Conservation (phyloP, 768 basidiomycete species). For the Nidularia sp. region DNA sequence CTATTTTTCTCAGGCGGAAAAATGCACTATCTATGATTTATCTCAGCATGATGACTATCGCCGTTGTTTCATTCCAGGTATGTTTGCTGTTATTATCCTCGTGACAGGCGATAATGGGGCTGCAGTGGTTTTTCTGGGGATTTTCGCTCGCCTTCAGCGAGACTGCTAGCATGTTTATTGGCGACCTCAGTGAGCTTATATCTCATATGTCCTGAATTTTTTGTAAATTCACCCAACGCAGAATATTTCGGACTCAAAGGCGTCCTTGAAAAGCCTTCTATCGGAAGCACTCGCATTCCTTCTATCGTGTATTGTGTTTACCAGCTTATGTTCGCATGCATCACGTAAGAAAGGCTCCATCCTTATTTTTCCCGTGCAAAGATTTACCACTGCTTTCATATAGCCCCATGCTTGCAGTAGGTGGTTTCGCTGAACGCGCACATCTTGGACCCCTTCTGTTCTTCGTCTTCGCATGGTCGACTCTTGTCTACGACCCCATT, state of each 20-base stretch:
- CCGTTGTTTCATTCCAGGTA: slow-evolving; percentile 83
- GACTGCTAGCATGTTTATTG: slow-evolving; percentile 69
- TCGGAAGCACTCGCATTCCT: slow-evolving; percentile 69
- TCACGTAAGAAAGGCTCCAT: slow-evolving; percentile 51
- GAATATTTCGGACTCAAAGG: slow-evolving; percentile 81
- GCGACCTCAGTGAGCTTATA: slow-evolving; percentile 62
- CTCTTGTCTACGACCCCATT: slow-evolving; percentile 88
- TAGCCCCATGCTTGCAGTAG: slow-evolving; percentile 68
- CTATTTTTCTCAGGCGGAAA: slow-evolving; percentile 43
- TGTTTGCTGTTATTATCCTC: slow-evolving; percentile 10
- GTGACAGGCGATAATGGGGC: slow-evolving; percentile 1
- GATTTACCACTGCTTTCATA: slow-evolving; percentile 15
- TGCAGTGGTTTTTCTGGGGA: slow-evolving; percentile 96
- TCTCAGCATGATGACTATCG: slow-evolving; percentile 59
- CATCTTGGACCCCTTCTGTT: slow-evolving; percentile 83
- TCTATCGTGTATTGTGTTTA: slow-evolving; percentile 78
- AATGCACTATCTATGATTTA: slow-evolving; percentile 92
- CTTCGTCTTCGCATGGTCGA: slow-evolving; percentile 89
- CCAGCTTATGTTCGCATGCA: slow-evolving; percentile 88
- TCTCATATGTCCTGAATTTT: slow-evolving; percentile 5
- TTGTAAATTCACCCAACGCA: slow-evolving; percentile 16
- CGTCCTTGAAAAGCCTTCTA: slow-evolving; percentile 73
- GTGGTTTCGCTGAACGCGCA: slow-evolving; percentile 88
- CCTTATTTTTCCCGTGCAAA: slow-evolving; percentile 29
- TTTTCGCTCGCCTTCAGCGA: slow-evolving; percentile 90